Conservation (phyloP, 257 asterid genomes). For the Thymus quinquecostatus region DNA sequence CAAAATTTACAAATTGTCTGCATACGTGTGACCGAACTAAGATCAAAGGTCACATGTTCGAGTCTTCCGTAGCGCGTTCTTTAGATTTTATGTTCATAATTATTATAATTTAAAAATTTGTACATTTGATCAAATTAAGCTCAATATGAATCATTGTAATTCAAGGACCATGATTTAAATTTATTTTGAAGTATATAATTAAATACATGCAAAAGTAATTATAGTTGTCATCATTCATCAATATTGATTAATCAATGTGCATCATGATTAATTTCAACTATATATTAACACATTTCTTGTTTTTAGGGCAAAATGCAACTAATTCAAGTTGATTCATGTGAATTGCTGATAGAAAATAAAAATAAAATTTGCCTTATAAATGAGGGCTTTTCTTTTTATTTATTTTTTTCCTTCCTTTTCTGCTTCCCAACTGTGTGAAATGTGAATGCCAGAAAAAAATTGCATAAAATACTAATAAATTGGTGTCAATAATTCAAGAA, state of each 20-base stretch:
- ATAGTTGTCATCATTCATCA: not conserved
- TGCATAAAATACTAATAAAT: not conserved
- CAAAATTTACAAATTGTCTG: too few species aligned
- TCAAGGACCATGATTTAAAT: not conserved
- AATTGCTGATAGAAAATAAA: not conserved
- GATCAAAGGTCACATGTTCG: too few species aligned
- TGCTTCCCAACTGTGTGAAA: constrained; percentile 41
- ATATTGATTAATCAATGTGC: too few species aligned
- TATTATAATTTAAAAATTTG: not conserved
- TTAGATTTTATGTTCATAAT: not conserved
- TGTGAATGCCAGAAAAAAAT: not conserved
- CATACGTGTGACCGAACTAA: too few species aligned
- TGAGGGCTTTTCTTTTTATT: not conserved
- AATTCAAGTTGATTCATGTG: constrained; percentile 35
- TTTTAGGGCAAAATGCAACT: constrained; percentile 21
- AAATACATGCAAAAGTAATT: not conserved
- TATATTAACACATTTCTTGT: not conserved
- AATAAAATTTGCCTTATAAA: constrained; percentile 6
- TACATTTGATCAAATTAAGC: not conserved
- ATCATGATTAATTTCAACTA: not conserved
- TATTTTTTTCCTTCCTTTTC: not conserved
- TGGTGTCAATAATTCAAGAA: constrained; percentile 12
- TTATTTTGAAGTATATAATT: not conserved
- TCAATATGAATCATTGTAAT: not conserved
- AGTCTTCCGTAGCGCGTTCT: too few species aligned